Conservation (phyloP, 495 filamentous ascomycete genomes). For the Penicillium egyptiacum region DNA sequence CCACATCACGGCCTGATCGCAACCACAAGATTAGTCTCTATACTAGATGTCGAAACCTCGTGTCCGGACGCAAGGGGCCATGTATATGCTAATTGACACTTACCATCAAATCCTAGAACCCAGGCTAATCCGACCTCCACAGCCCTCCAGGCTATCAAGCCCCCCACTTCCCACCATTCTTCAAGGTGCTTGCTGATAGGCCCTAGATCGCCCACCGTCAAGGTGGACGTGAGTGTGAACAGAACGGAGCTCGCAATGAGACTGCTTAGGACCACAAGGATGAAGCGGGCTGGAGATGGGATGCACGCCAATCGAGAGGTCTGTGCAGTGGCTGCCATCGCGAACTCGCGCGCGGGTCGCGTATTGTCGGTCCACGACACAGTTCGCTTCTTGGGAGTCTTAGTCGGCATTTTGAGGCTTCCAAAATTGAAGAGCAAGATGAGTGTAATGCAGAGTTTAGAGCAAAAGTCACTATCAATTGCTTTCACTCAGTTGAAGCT, state of each 20-base stretch:
- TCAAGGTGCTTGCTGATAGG: slow-evolving; percentile 59
- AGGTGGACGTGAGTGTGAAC: slow-evolving; percentile 53
- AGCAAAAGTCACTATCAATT: background rate
- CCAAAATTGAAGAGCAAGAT: background rate
- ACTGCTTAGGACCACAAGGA: slow-evolving; percentile 63
- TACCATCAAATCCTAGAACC: slow-evolving; percentile 69
- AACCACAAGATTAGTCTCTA: slow-evolving; percentile 8
- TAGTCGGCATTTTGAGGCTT: slow-evolving; percentile 2
- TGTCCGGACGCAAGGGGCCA: background rate
- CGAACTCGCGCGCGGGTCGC: slow-evolving; percentile 17
- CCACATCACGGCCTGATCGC: slow-evolving; percentile 63
- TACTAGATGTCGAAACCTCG: background rate
- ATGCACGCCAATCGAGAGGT: slow-evolving; percentile 26
- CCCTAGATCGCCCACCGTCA: slow-evolving; percentile 58
- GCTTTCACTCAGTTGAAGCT: slow-evolving; percentile 2
- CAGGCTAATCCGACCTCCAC: slow-evolving; percentile 69
- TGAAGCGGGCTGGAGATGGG: slow-evolving; percentile 57
- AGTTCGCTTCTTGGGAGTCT: slow-evolving; percentile 21
- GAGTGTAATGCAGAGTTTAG: background rate
- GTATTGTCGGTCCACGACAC: slow-evolving; percentile 1
- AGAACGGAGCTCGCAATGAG: slow-evolving; percentile 57
- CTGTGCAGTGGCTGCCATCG: slow-evolving; percentile 7
- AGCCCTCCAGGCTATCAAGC: slow-evolving; percentile 64
- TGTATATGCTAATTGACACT: slow-evolving; percentile 14
- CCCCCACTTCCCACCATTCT: slow-evolving; percentile 59